Conservation (phyloP, 768 basidiomycete genomes). For the Kwoniella europaea region DNA sequence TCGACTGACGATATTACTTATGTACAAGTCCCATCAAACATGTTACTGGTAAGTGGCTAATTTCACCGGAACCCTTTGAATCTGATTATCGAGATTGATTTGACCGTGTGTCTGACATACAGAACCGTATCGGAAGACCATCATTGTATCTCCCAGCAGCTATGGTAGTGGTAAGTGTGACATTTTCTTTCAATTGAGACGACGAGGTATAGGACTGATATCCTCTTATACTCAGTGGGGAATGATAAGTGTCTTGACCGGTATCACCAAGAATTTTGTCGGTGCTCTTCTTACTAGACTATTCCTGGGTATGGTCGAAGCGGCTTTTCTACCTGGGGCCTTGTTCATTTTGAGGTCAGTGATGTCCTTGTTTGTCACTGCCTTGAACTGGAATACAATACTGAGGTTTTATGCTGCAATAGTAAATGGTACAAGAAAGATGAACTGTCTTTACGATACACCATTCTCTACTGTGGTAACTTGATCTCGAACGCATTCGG, state of each 20-base stretch:
- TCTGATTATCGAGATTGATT: background rate
- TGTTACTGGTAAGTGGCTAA: slow-evolving; percentile 43
- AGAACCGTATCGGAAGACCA: slow-evolving; percentile 48
- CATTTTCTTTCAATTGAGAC: background rate
- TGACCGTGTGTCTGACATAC: background rate
- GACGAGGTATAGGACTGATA: background rate
- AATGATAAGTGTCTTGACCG: slow-evolving; percentile 61
- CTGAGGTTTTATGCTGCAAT: background rate
- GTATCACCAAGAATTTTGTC: slow-evolving; percentile 62
- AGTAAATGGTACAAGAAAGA: slow-evolving; percentile 45
- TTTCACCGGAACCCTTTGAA: too few relatives aligned
- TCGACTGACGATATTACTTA: too few relatives aligned
- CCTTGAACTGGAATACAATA: background rate
- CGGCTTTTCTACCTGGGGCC: slow-evolving; percentile 55
- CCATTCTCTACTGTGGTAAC: slow-evolving; percentile 31
- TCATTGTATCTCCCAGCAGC: slow-evolving; percentile 52
- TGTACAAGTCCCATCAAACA: slow-evolving; percentile 47
- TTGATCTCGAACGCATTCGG: slow-evolving; percentile 27
- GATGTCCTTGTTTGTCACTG: background rate
- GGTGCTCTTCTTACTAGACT: slow-evolving; percentile 65
- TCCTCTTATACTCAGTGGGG: slow-evolving; percentile 40
- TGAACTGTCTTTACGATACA: slow-evolving; percentile 42
- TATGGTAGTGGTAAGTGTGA: slow-evolving; percentile 40
- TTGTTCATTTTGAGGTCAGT: slow-evolving; percentile 52
- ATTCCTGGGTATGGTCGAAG: slow-evolving; percentile 63